Percentiles rank a stretch among this genome's conserved stretches.
phyloP scores from a whole-genome alignment of 768 basidiomycete species.

The Sutorius australiensis region DNA sequence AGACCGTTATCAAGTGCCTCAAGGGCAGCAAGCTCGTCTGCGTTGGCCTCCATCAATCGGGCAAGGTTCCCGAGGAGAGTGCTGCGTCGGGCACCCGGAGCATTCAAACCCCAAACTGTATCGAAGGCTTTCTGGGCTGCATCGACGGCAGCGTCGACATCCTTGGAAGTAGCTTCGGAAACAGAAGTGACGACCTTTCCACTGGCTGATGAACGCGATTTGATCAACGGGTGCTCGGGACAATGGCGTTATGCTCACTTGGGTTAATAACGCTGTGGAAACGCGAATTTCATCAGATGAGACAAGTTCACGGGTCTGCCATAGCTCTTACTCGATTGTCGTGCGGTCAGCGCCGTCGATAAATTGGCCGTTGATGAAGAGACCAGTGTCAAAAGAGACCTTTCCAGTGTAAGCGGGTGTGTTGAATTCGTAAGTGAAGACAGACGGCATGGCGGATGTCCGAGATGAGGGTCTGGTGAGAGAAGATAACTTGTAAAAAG shows the following conservation, averaged over 20 bases:
- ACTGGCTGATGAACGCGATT: slow-evolving; percentile 39
- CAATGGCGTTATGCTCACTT: slow-evolving; percentile 26
- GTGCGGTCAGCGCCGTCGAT: slow-evolving; percentile 50
- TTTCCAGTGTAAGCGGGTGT: slow-evolving; percentile 56
- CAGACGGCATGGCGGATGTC: slow-evolving; percentile 36
- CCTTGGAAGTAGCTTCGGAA: slow-evolving; percentile 54
- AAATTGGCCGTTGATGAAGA: slow-evolving; percentile 72
- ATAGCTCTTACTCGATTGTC: slow-evolving; percentile 64
- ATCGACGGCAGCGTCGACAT: slow-evolving; percentile 73
- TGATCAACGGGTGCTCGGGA: not conserved
- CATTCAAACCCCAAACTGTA: slow-evolving; percentile 65
- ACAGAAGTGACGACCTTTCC: slow-evolving; percentile 60
- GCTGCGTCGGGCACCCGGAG: slow-evolving; percentile 49
- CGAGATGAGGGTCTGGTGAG: not conserved
- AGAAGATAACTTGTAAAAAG: not conserved
- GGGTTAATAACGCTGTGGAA: slow-evolving; percentile 55
- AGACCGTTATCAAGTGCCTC: slow-evolving; percentile 68
- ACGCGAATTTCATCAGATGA: not conserved
- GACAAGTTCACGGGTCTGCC: not conserved
- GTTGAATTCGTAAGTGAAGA: slow-evolving; percentile 50
- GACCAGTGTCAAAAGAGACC: slow-evolving; percentile 54
- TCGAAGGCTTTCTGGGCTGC: slow-evolving; percentile 61
- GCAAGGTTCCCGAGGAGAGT: slow-evolving; percentile 61
- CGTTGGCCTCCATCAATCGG: slow-evolving; percentile 56
- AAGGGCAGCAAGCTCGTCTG: slow-evolving; percentile 65